Evolutionary conservation across 495 filamentous ascomycete species (phyloP).

Genomic region (Xylona heveae): DNA sequence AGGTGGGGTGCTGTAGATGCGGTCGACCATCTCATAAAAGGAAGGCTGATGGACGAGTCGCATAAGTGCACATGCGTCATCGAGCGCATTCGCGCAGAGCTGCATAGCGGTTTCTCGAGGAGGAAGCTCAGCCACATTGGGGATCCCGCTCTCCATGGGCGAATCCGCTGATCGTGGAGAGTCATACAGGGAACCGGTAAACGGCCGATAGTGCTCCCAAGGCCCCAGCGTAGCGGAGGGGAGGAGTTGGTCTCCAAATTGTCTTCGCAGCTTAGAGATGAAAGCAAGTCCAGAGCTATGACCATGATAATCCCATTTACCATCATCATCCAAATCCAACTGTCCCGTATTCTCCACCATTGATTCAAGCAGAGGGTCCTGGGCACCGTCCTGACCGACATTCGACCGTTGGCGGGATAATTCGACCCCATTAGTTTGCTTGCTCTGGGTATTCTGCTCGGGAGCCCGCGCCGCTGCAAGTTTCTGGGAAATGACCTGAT

Average conservation of each 20-base stretch:
- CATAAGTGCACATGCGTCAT: constrained; percentile 66
- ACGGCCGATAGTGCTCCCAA: constrained; percentile 14
- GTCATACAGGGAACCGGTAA: constrained; percentile 35
- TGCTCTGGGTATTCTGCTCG: constrained; percentile 10
- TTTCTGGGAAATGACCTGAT: constrained; percentile 41
- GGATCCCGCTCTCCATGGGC: constrained; percentile 26
- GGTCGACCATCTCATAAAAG: constrained; percentile 59
- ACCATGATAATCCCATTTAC: constrained; percentile 88
- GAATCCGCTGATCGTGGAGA: constrained; percentile 53
- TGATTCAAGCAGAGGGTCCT: constrained; percentile 68
- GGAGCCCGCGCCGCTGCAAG: constrained; percentile 9
- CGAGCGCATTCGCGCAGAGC: constrained; percentile 56
- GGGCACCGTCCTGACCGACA: constrained; percentile 14
- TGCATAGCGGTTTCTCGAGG: constrained; percentile 38
- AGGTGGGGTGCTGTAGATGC: constrained; percentile 42
- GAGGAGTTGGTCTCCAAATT: constrained; percentile 51
- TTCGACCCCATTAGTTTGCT: too few species aligned
- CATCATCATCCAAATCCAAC: constrained; percentile 77
- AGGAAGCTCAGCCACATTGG: constrained; percentile 49
- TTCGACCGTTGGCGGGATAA: constrained; percentile 15
- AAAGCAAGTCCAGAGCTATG: constrained; percentile 84
- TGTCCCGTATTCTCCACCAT: constrained; percentile 87
- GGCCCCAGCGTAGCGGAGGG: constrained; percentile 13
- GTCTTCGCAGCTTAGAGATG: constrained; percentile 61
- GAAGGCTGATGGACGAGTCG: constrained; percentile 75